Evolutionary conservation across 805 yeast genomes (phyloP).

Genomic region (Candida yuanshanica): DNA sequence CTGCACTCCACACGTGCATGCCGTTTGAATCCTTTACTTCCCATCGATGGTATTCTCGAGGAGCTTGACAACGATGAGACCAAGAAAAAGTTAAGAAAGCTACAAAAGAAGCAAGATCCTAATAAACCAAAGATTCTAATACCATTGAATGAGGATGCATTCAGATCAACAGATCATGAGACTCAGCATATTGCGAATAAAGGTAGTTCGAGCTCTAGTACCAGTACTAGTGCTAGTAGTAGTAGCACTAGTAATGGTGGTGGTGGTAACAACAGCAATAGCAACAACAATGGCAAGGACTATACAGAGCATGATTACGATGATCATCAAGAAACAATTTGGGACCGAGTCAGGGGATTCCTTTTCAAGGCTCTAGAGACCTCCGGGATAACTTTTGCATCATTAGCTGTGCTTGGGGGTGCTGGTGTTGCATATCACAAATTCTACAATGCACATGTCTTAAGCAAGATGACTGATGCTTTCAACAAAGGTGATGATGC

Average conservation of each 20-base stretch:
- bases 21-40: constrained; percentile 20
- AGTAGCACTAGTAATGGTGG: background rate
- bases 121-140: constrained; percentile 18
- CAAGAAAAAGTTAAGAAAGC: constrained; percentile 6
- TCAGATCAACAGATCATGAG: constrained; percentile 9
- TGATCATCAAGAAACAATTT: constrained; percentile 8
- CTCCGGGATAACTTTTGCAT: constrained; percentile 64
- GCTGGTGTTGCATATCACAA: constrained; percentile 72
- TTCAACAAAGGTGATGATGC: constrained; percentile 66
- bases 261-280: constrained; percentile 5
- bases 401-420: constrained; percentile 59
- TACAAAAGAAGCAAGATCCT: constrained; percentile 4
- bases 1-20: too few species aligned
- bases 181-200: too few species aligned
- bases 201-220: too few species aligned
- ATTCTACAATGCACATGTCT: constrained; percentile 51
- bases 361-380: constrained; percentile 52
- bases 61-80: constrained; percentile 15
- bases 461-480: constrained; percentile 58
- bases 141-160: constrained; percentile 16
- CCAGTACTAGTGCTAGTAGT: background rate
- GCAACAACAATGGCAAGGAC: constrained; percentile 6
- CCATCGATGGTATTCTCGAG: constrained; percentile 22
- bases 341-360: constrained; percentile 13
- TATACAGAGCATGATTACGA: constrained; percentile 12